Base-by-base conservation (phyloP, 169 alveolate genomes). In the Haemoproteus tartakovskyi region DNA sequence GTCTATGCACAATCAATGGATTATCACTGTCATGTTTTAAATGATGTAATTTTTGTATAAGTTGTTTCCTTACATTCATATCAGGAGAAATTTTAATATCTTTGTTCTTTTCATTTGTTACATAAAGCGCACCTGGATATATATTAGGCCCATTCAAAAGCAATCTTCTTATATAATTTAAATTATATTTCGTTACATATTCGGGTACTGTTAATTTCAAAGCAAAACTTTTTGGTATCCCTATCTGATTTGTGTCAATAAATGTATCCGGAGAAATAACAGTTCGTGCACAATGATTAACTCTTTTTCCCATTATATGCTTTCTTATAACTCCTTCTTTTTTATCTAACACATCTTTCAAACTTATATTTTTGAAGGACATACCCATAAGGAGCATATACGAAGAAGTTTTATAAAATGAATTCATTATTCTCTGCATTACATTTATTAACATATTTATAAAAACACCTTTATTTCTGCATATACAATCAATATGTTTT, bases 191-290 rank as follows among this genome's bases (percentile, higher is more conserved):
- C 21, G 99, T 98, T 16, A 98, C 99, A 0, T 94, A 95, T 90
- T 98, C 99, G 21, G 99, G 98, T 79, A 95, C 93, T 43, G 99
- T 98, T 67, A 98, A 91, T 48, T 97, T 97, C 97, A 95, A 93
- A 14, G 99, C 99, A 19, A 98, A 97, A 5, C 98, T 90, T 89
- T 96, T 92, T 14, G 99, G 99, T 36, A 97, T 99, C 26, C 99
- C 99, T 21, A 98, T 95, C 78, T 95, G 92, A 41, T 90, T 92
- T 12, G 97, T 95, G 37, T 93, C 90, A 41, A 98, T 86, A 90
- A 95, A 97, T 8, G 99, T 99, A 87, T 98, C 99, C 6, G 99
- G 99, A 3, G 99, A 95, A 56, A 98, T 98, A 47, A 98, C 99
- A 22, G 99, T 95, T 83, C 99, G 92, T 29, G 99, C 99, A 37